Evolutionary conservation across 2,329 filamentous ascomycete species (phyloP).

Genomic region (Iodosphaeria phyllophila): DNA sequence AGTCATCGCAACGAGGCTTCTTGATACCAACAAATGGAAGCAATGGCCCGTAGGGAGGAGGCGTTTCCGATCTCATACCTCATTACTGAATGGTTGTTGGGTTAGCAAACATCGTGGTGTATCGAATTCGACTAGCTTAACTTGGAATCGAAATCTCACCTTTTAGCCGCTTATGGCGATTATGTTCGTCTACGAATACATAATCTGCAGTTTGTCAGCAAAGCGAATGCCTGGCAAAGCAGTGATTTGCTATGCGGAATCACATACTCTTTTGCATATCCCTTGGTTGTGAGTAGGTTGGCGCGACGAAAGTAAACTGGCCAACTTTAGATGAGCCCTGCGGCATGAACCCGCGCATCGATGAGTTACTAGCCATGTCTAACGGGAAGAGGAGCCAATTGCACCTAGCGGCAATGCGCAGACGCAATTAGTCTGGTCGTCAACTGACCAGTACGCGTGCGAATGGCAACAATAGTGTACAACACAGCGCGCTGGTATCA

Average conservation of each 20-base stretch:
- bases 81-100: constrained; percentile 1
- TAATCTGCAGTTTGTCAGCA: constrained; percentile 44
- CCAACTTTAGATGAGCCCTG: constrained; percentile 55
- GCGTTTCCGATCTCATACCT: constrained; percentile 1
- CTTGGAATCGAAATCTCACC: constrained; percentile 29
- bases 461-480: too few relatives aligned
- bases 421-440: too few relatives aligned
- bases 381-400: too few relatives aligned
- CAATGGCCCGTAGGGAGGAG: background rate
- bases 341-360: constrained; percentile 42
- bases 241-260: constrained; percentile 4
- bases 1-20: background rate
- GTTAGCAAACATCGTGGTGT: background rate
- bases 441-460: too few relatives aligned
- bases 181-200: constrained; percentile 98
- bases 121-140: background rate
- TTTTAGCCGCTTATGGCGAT: constrained; percentile 91
- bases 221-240: constrained; percentile 3
- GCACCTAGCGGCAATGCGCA: too few relatives aligned
- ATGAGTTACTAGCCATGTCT: constrained; percentile 43
- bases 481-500: too few relatives aligned
- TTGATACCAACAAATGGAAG: background rate
- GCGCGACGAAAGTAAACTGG: constrained; percentile 58
- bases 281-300: constrained; percentile 35
- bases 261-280: constrained; percentile 71